Conservation (phyloP, 2,329 filamentous ascomycete species). For the Trichophyton mentagrophytes region DNA sequence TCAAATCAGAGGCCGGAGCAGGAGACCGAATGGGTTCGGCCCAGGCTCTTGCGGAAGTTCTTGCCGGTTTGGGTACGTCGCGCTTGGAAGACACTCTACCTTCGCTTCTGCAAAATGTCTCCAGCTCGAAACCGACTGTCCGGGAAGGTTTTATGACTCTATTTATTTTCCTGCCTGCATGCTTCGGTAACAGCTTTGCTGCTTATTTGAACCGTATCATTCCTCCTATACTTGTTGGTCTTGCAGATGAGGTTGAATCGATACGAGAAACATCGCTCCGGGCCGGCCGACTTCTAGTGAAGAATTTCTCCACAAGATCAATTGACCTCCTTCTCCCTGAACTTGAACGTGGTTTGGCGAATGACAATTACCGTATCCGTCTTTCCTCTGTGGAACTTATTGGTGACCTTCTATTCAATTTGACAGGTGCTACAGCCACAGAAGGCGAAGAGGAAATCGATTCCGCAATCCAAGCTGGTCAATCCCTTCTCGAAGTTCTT, state of each 20-base stretch:
- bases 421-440: conserved; percentile 80
- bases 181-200: conserved; percentile 96
- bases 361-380: conserved; percentile 94
- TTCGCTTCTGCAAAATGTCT: conserved; percentile 90
- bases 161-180: conserved; percentile 97
- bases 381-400: conserved; percentile 96
- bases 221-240: conserved; percentile 80
- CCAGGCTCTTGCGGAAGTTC: conserved; percentile 89
- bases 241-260: conserved; percentile 91
- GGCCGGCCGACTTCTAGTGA: conserved; percentile 85
- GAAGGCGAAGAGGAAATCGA: conserved; percentile 66
- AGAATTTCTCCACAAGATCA: conserved; percentile 92
- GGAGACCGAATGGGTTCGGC: conserved; percentile 92
- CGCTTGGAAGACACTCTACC: conserved; percentile 91
- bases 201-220: conserved; percentile 93
- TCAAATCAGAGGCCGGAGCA: conserved; percentile 93
- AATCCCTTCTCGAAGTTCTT: conserved; percentile 84
- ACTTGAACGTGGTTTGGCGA: conserved; percentile 88
- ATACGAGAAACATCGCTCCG: conserved; percentile 94
- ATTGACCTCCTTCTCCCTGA: conserved; percentile 91
- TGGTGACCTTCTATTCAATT: conserved; percentile 91
- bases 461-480: conserved; percentile 68
- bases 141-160: conserved; percentile 98
- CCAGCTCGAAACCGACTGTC: conserved; percentile 77
- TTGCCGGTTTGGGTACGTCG: conserved; percentile 83